phyloP scores from a whole-genome alignment of 2,329 filamentous ascomycete species.

The Aureobasidium mangrovei region DNA sequence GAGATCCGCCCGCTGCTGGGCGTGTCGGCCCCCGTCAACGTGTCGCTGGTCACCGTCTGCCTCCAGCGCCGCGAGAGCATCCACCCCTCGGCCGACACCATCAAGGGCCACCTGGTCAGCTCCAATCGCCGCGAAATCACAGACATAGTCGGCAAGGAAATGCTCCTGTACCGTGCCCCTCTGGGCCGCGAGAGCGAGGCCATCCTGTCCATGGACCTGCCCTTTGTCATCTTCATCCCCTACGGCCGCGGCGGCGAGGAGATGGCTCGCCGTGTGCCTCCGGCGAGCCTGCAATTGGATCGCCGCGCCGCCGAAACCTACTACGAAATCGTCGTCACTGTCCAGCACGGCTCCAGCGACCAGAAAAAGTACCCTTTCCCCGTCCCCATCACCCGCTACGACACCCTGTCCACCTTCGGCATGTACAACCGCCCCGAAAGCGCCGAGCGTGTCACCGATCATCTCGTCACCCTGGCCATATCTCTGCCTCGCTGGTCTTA shows the following conservation, averaged over 20 bases:
- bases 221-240: conserved; percentile 95
- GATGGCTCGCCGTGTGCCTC: conserved; percentile 79
- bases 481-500: conserved; percentile 95
- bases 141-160: conserved; percentile 92
- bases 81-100: conserved; percentile 87
- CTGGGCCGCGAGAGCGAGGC: conserved; percentile 77
- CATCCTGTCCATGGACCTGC: conserved; percentile 91
- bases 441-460: conserved; percentile 76
- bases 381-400: conserved; percentile 84
- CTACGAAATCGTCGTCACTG: conserved; percentile 92
- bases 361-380: conserved; percentile 90
- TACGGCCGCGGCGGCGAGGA: conserved; percentile 88
- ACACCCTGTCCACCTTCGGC: conserved; percentile 94
- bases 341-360: conserved; percentile 79
- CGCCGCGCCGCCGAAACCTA: conserved; percentile 93
- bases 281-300: conserved; percentile 80
- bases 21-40: conserved; percentile 76
- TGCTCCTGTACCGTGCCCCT: conserved; percentile 79
- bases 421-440: conserved; percentile 98
- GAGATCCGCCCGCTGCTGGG: conserved; percentile 85
- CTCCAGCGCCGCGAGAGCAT: conserved; percentile 92
- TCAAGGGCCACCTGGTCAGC: conserved; percentile 84
- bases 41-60: conserved; percentile 90
- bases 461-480: conserved; percentile 83
- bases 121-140: conserved; percentile 75